Conservation (phyloP, 1,284 basidiomycete species). For the Microbotryum saponariae region DNA sequence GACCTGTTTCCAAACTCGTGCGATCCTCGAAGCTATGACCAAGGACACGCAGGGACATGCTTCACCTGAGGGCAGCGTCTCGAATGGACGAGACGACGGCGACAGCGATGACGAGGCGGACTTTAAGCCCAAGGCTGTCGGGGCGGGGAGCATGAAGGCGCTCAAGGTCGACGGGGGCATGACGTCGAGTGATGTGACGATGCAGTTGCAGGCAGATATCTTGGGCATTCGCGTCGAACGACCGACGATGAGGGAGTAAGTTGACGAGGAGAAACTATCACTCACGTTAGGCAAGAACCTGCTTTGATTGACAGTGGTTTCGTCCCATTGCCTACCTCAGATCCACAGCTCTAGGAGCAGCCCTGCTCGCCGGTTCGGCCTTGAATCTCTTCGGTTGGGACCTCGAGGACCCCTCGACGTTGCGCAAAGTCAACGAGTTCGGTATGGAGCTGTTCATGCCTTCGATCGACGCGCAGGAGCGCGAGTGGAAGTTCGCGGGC, state of each 20-base stretch:
- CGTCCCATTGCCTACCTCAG: conserved; percentile 41
- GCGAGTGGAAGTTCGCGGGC: conserved; percentile 47
- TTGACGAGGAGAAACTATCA: conserved; percentile 25
- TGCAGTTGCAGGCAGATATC: conserved; percentile 87
- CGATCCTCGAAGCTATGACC: conserved; percentile 89
- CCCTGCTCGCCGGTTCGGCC: conserved; percentile 86
- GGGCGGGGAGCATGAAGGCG: conserved; percentile 14
- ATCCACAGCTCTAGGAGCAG: conserved; percentile 93
- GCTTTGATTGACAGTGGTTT: background rate
- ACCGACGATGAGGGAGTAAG: conserved; percentile 91
- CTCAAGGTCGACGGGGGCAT: conserved; percentile 39
- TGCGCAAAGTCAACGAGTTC: conserved; percentile 80
- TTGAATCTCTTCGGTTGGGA: conserved; percentile 92
- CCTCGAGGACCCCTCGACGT: conserved; percentile 70
- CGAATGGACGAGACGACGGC: background rate
- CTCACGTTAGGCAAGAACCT: background rate
- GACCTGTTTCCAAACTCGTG: conserved; percentile 69
- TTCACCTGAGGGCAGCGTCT: background rate
- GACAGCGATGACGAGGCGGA: conserved; percentile 1
- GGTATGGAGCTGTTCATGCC: conserved; percentile 69
- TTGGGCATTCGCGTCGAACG: conserved; percentile 85
- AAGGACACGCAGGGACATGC: conserved; percentile 53
- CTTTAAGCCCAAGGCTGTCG: background rate
- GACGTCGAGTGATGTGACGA: conserved; percentile 56
- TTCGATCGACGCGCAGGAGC: conserved; percentile 49